Evolutionary conservation across 1,284 basidiomycete species (phyloP).

Genomic region (Caloboletus firmus): DNA sequence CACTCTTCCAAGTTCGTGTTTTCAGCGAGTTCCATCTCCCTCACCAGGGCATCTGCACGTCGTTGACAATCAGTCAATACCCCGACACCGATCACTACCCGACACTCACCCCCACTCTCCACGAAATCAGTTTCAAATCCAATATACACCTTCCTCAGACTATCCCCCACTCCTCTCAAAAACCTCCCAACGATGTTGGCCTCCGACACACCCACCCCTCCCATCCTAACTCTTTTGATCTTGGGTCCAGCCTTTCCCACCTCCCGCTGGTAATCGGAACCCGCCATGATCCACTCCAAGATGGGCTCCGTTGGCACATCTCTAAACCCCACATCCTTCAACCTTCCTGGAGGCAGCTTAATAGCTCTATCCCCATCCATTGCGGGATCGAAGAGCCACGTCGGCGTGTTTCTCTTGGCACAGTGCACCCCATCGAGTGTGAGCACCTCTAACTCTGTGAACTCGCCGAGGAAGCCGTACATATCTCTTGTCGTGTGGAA

Average conservation of each 20-base stretch:
- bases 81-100: neutral
- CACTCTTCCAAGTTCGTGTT: constrained; percentile 31
- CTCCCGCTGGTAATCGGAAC: constrained; percentile 12
- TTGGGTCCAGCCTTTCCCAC: constrained; percentile 3
- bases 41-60: constrained; percentile 27
- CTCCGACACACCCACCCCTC: constrained; percentile 29
- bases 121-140: constrained; percentile 35
- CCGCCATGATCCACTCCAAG: constrained; percentile 31
- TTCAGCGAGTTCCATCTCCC: constrained; percentile 26
- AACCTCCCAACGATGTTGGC: constrained; percentile 30
- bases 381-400: constrained; percentile 6
- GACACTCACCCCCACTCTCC: constrained; percentile 31
- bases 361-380: constrained; percentile 9
- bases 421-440: constrained; percentile 33
- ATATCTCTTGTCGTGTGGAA: constrained; percentile 31
- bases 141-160: constrained; percentile 29
- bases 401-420: constrained; percentile 16
- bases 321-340: constrained; percentile 32
- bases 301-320: constrained; percentile 22
- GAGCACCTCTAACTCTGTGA: constrained; percentile 28
- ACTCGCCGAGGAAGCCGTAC: constrained; percentile 32
- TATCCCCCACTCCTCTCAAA: constrained; percentile 20
- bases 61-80: constrained; percentile 7
- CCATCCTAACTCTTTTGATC: constrained; percentile 30
- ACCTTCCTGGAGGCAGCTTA: constrained; percentile 19